Base-by-base conservation (phyloP, 2,329 filamentous ascomycete species). In the Sphaerulina musiva region DNA sequence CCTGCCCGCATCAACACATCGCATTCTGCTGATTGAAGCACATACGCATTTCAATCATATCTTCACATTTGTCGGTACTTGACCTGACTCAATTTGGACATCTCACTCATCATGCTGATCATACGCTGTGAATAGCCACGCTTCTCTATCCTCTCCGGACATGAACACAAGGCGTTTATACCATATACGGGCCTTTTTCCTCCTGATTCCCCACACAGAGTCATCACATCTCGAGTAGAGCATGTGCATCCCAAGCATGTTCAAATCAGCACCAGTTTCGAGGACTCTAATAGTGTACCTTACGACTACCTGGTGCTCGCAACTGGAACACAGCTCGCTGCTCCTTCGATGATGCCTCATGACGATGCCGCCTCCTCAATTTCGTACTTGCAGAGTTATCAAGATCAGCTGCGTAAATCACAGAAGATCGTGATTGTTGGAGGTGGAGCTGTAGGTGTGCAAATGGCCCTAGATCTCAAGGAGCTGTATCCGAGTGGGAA, bases 371-470 rank as follows among this genome's bases (percentile, higher is more conserved):
- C 31, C 2, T 50, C 57, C 8, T 58, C 59, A 0, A 48, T 58
- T 1, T 14, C 54, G 10, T 59, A 58, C 29, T 50, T 61, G 2
- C 51, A 58, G 44, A 17, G 29, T 6, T 58, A 58, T 17, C 55
- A 61, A 20, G 29, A 64, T 51, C 49, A 68, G 56, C 42, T 69
- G 47, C 32, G 44, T 44, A 34, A 54, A 42, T 54, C 62, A 55
- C 26, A 57, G 42, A 26, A 46, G 31, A 42, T 62, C n/a, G 53
- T 53, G 6, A 57, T 67, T 23, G 58, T 67, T 9, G 82, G 82
- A 1, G 81, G 80, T 0, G 82, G 82, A 2, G 80, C 82, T 0
- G 82, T 81, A 0, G 82, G 82, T 1, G 78, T 85, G 0, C 80
- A 85, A 66, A 68, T 84, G 34, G 81, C 80, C 0, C 76, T 79